A percentile compares a stretch with the other conserved stretches of the same genome.
Evolutionary conservation across 441 rosid species (phyloP).

Genomic region (Eutrema salsugineum): DNA sequence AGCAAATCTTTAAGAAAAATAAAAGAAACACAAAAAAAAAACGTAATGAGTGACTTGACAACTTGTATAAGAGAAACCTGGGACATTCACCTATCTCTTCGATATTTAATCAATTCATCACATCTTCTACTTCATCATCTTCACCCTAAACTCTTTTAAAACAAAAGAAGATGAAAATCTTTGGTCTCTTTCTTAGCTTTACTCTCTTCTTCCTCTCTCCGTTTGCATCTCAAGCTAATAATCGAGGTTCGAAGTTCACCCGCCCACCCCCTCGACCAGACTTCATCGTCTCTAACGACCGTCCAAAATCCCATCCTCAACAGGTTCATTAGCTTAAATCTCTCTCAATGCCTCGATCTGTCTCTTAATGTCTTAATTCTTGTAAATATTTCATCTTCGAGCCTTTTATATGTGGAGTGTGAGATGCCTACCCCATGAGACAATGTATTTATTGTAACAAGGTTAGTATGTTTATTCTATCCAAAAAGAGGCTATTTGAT

Average conservation of each 20-base stretch:
- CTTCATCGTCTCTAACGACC: slow-evolving; percentile 9
- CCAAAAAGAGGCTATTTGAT: neutral
- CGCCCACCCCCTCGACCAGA: slow-evolving; percentile 9
- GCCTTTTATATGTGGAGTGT: neutral
- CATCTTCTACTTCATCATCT: neutral
- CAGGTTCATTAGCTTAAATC: neutral
- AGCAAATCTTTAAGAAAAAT: neutral
- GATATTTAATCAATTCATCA: neutral
- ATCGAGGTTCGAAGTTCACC: neutral
- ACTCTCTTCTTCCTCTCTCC: slow-evolving; percentile 2
- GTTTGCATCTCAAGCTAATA: neutral
- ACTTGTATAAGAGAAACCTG: neutral
- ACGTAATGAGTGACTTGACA: neutral
- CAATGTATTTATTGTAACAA: neutral
- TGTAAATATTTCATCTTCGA: neutral
- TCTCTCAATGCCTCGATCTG: neutral
- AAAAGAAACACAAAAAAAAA: neutral
- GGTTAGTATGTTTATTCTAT: no score
- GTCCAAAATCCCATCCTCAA: slow-evolving; percentile 11
- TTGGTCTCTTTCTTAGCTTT: neutral
- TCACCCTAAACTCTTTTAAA: neutral
- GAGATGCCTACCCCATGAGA: neutral
- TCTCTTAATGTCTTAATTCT: neutral
- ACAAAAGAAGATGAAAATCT: neutral
- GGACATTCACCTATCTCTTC: neutral